A percentile compares a stretch with the other conserved stretches of the same genome.
These are phyloP conservation scores for Neostapfia colusana DNA, from an alignment of 176 grass and related monocot species.

Conservation along the genomic window DNA sequence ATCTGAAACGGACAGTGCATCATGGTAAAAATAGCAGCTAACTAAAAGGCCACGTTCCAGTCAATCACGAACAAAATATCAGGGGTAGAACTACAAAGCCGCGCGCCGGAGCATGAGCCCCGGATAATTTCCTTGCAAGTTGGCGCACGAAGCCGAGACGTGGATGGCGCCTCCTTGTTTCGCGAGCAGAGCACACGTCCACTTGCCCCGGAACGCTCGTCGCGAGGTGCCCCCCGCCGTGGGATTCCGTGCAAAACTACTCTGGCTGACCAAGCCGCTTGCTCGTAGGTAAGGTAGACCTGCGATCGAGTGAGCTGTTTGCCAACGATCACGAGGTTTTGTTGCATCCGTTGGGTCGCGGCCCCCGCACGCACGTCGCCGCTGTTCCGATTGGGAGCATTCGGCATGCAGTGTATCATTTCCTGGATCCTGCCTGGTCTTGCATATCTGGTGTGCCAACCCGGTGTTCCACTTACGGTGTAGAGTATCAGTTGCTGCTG, in stretches of 20 bases:
- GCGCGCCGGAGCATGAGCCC: not conserved
- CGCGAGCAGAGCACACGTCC: conserved; percentile 1
- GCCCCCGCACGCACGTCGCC: too few species aligned
- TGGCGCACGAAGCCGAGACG: not conserved
- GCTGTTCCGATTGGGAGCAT: too few species aligned
- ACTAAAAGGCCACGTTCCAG: not conserved
- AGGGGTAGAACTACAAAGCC: not conserved
- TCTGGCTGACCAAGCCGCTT: too few species aligned
- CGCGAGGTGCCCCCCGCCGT: not conserved
- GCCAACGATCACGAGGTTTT: too few species aligned
- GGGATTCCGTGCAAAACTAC: not conserved
- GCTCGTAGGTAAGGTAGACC: too few species aligned
- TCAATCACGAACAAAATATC: conserved; percentile 1
- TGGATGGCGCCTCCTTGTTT: not conserved
- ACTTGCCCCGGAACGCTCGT: conserved; percentile 21
- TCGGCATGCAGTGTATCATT: too few species aligned
- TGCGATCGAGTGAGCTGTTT: too few species aligned
- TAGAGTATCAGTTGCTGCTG: too few species aligned
- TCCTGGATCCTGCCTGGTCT: too few species aligned
- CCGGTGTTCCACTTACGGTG: too few species aligned
- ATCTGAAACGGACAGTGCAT: not conserved
- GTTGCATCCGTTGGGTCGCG: too few species aligned
- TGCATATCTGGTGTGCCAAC: too few species aligned
- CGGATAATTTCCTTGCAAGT: conserved; percentile 14
- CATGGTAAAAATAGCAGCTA: not conserved